Conservation (phyloP, 345 rosid species). For the Turritis glabra region DNA sequence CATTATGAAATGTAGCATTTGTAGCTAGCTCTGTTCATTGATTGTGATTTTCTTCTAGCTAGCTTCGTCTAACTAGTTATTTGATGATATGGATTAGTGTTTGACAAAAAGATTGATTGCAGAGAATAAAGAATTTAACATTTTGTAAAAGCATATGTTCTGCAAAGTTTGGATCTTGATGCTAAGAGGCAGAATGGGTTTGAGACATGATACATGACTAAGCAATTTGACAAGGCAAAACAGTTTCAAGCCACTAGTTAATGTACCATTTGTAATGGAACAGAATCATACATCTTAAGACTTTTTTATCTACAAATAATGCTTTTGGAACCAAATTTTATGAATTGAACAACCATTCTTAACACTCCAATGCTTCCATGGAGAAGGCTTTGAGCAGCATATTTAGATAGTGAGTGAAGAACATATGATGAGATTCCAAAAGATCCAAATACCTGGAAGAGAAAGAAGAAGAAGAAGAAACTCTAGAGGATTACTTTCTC, state of each 20-base stretch:
- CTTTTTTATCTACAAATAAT: conserved; percentile 59
- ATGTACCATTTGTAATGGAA: conserved; percentile 35
- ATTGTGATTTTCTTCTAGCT: conserved; percentile 25
- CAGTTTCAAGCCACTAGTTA: conserved; percentile 31
- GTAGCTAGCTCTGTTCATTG: conserved; percentile 23
- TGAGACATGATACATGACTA: conserved; percentile 1
- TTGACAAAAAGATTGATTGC: conserved; percentile 15
- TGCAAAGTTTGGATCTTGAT: conserved; percentile 15
- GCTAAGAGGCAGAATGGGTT: neutral
- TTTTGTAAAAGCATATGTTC: conserved; percentile 7
- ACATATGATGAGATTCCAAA: conserved; percentile 21
- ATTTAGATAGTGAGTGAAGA: conserved; percentile 14
- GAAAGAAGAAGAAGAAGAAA: no score
- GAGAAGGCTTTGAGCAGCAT: conserved; percentile 34
- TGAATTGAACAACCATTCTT: conserved; percentile 4
- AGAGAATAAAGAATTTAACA: conserved; percentile 7
- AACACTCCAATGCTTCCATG: conserved; percentile 32
- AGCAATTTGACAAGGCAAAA: conserved; percentile 19
- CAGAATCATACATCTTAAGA: conserved; percentile 36
- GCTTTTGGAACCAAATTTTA: conserved; percentile 35
- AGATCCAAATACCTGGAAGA: conserved; percentile 7
- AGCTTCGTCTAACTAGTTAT: conserved; percentile 31
- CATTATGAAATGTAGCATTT: conserved; percentile 18
- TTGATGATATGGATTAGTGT: conserved; percentile 20
- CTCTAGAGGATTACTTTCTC: conserved; percentile 11